Percentiles rank a stretch among this genome's conserved stretches.
Conservation (phyloP, 371 early-diverging fungal genomes). For the Rhizopus stolonifer region DNA sequence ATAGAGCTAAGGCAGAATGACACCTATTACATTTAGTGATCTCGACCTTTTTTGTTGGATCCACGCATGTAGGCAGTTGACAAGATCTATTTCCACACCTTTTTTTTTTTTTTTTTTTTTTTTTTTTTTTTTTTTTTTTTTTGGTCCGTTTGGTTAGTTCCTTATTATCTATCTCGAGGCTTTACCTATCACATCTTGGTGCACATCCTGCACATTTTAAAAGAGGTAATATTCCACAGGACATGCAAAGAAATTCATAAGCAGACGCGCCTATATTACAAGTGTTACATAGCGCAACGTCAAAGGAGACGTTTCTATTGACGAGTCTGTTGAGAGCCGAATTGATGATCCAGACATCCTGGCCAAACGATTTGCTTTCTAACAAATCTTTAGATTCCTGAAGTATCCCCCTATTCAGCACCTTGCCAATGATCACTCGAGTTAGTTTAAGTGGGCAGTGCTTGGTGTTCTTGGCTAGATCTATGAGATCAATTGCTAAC, state of each 20-base stretch:
- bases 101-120: background rate
- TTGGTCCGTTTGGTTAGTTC: no score
- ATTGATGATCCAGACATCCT: conserved; percentile 24
- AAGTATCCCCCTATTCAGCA: conserved; percentile 14
- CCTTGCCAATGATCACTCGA: conserved; percentile 15
- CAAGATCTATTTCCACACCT: conserved; percentile 24
- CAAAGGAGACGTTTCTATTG: conserved; percentile 13
- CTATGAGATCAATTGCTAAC: conserved; percentile 12
- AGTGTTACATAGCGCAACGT: conserved; percentile 15
- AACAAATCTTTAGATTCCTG: background rate
- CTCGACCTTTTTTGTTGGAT: conserved; percentile 5
- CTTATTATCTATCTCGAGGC: no score
- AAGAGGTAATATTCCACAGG: conserved; percentile 19
- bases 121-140: no score
- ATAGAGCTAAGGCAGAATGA: conserved; percentile 8
- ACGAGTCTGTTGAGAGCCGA: conserved; percentile 17
- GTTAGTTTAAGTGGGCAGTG: conserved; percentile 7
- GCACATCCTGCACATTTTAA: conserved; percentile 22
- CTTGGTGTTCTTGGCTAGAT: conserved; percentile 1
- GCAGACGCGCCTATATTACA: conserved; percentile 23
- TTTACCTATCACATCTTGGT: conserved; percentile 26
- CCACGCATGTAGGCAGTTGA: conserved; percentile 13
- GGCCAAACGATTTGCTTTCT: conserved; percentile 24
- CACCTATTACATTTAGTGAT: conserved; percentile 16
- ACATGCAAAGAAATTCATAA: conserved; percentile 12